These are phyloP conservation scores for Trichoderma sp. DNA, from an alignment of 2,329 filamentous ascomycete genomes.

Conservation along the genomic window DNA sequence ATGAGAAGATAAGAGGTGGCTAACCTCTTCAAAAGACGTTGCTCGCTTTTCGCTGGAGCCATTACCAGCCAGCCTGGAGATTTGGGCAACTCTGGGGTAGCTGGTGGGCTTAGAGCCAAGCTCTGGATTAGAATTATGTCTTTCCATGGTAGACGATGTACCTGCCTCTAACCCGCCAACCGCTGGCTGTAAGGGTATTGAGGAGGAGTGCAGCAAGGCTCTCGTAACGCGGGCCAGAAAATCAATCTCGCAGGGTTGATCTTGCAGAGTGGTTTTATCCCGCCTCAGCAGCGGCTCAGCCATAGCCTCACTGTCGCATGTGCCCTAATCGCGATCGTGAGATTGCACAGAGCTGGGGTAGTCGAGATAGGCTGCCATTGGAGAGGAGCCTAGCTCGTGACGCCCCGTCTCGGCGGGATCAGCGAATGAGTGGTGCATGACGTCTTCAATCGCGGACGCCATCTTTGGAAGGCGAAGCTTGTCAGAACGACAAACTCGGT, in stretches of 20 bases:
- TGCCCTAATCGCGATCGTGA: constrained; percentile 4
- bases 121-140: neutral
- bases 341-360: constrained; percentile 8
- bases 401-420: constrained; percentile 8
- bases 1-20: neutral
- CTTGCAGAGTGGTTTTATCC: neutral
- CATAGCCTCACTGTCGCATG: neutral
- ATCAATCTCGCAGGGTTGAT: neutral
- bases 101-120: neutral
- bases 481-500: neutral
- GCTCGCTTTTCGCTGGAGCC: neutral
- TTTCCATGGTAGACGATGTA: neutral
- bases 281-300: neutral
- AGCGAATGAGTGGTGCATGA: constrained; percentile 7
- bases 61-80: neutral
- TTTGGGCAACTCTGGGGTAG: neutral
- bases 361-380: neutral
- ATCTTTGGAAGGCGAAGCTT: neutral
- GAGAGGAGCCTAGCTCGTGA: constrained; percentile 3
- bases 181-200: neutral
- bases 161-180: neutral
- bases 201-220: neutral
- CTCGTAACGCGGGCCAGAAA: neutral
- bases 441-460: constrained; percentile 13
- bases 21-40: neutral